These are phyloP conservation scores for Tetraselmis striata DNA, from an alignment of 139 green algal species.

Conservation along the genomic window DNA sequence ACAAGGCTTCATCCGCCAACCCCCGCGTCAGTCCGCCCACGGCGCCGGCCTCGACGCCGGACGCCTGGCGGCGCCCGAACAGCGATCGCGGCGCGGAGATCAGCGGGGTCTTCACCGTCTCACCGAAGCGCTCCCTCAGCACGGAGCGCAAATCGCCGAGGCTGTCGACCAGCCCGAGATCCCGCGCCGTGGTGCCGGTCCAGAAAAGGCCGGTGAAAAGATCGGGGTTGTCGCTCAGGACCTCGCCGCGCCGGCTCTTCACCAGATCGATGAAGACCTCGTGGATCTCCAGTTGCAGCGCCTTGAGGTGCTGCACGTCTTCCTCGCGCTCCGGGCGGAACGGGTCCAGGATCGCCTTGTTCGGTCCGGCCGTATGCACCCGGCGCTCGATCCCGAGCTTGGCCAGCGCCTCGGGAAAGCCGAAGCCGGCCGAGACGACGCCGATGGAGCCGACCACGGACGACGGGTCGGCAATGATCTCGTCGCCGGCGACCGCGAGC, in stretches of 20 bases:
- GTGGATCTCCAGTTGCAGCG: slow-evolving; percentile 32
- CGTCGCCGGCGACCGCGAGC: slow-evolving; percentile 33
- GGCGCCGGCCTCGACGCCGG: no score
- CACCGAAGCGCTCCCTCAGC: no score
- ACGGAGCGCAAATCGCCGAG: slow-evolving; percentile 13
- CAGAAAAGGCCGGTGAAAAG: slow-evolving; percentile 28
- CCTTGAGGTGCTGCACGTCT: slow-evolving; percentile 21
- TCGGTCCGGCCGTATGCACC: slow-evolving; percentile 26
- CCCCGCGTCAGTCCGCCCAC: no score
- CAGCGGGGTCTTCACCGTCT: no score
- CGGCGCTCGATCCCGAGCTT: slow-evolving; percentile 33
- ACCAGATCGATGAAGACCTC: slow-evolving; percentile 19
- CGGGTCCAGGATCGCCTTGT: slow-evolving; percentile 37
- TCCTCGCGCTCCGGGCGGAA: slow-evolving; percentile 27
- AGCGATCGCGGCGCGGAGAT: no score
- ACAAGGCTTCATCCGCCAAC: no score
- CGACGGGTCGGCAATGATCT: slow-evolving; percentile 20
- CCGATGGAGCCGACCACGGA: slow-evolving; percentile 36
- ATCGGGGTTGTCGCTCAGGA: slow-evolving; percentile 11
- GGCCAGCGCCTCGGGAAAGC: slow-evolving; percentile 2
- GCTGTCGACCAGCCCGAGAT: slow-evolving; percentile 33
- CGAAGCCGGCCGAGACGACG: slow-evolving; percentile 34
- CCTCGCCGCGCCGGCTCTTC: slow-evolving; percentile 9
- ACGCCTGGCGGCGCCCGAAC: no score
- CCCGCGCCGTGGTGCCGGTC: slow-evolving; percentile 23